A percentile compares a stretch with the other conserved stretches of the same genome.
Evolutionary conservation across 2,329 filamentous ascomycete species (phyloP).

Genomic region (Drechmeria coniospora): DNA sequence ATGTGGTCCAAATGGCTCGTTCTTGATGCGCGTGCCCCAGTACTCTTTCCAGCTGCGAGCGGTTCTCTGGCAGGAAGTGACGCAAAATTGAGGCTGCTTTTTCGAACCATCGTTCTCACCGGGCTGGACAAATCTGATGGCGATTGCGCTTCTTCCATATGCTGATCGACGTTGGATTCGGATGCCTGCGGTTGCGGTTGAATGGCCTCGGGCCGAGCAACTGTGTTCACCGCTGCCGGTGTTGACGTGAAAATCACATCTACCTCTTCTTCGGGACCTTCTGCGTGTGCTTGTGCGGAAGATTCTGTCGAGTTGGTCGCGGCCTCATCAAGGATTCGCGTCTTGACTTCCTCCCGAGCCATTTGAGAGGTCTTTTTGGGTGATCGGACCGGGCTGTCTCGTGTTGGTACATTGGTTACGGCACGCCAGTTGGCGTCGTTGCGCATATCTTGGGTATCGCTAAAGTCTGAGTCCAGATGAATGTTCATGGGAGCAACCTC

Average conservation of each 20-base stretch:
- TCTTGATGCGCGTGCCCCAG: constrained; percentile 56
- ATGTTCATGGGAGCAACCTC: constrained; percentile 15
- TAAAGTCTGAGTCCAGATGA: constrained; percentile 9
- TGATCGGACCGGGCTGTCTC: constrained; percentile 14
- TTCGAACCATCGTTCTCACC: constrained; percentile 62
- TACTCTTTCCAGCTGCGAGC: constrained; percentile 67
- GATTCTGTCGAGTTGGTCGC: too few species aligned
- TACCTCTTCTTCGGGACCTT: background rate
- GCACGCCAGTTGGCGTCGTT: constrained; percentile 7
- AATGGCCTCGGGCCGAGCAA: background rate
- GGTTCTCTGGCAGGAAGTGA: constrained; percentile 85
- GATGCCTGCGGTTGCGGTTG: background rate
- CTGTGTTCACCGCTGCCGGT: background rate
- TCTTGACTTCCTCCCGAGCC: constrained; percentile 28
- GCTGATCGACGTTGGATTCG: background rate
- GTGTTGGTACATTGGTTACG: constrained; percentile 8
- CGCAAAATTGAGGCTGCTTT: constrained; percentile 91
- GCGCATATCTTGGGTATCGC: constrained; percentile 8
- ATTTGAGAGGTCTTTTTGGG: constrained; percentile 25
- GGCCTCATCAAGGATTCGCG: constrained; percentile 7
- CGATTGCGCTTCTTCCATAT: constrained; percentile 35
- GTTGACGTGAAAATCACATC: background rate
- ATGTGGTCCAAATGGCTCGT: constrained; percentile 63
- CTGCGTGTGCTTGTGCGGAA: too few species aligned
- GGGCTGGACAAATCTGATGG: constrained; percentile 60